These are phyloP conservation scores for Letharia columbiana DNA, from an alignment of 495 filamentous ascomycete species.

Conservation along the genomic window DNA sequence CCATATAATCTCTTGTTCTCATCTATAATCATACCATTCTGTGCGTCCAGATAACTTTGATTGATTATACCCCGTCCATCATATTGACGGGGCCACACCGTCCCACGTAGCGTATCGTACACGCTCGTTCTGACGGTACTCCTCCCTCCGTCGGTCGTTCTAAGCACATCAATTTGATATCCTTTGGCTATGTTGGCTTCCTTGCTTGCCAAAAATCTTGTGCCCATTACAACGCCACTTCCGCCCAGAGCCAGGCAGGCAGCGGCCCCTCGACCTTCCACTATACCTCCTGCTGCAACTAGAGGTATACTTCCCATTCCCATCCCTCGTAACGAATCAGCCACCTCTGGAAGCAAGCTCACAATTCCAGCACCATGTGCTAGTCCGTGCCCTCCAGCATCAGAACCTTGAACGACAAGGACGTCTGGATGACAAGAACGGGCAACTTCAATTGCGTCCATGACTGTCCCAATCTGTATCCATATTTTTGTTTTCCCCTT, in stretches of 20 bases:
- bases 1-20: constrained; percentile 50
- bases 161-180: constrained; percentile 49
- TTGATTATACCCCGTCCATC: constrained; percentile 56
- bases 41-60: constrained; percentile 46
- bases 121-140: constrained; percentile 54
- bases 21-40: constrained; percentile 40
- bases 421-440: constrained; percentile 45
- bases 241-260: constrained; percentile 58
- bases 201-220: constrained; percentile 51
- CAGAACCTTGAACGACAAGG: constrained; percentile 60
- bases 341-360: constrained; percentile 46
- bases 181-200: constrained; percentile 52
- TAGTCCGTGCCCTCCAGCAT: constrained; percentile 71
- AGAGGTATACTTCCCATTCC: constrained; percentile 36
- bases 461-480: constrained; percentile 60
- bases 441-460: constrained; percentile 42
- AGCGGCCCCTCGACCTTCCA: constrained; percentile 51
- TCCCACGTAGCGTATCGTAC: constrained; percentile 59
- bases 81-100: constrained; percentile 54
- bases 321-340: constrained; percentile 40
- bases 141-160: constrained; percentile 53
- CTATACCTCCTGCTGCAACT: constrained; percentile 62
- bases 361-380: constrained; percentile 46
- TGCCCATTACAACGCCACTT: constrained; percentile 57
- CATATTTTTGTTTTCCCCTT: constrained; percentile 46